Base-by-base conservation (phyloP, 2,329 filamentous ascomycete genomes). In the Fusarium austroafricanum region DNA sequence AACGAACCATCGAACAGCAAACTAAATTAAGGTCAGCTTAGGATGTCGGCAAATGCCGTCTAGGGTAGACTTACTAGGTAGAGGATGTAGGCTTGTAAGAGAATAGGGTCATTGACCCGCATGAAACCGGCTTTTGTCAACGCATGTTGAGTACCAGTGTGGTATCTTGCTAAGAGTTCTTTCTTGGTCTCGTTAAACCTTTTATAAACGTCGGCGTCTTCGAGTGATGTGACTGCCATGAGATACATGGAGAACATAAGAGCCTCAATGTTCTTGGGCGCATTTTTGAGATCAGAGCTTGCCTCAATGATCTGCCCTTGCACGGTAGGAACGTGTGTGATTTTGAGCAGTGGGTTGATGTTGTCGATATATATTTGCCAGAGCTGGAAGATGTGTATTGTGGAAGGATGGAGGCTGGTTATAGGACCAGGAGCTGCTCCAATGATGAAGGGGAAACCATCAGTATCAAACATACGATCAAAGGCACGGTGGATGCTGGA, bases 301-400 rank as follows among this genome's bases (percentile, higher is more conserved):
- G 88, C 88, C 58, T 89, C 86, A 50, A 92, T 85, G 38, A 92
- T 84, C 52, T 85, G 84, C n/a, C 79, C 80, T 73, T 92, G 89
- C 2, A 92, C 78, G 2, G 85, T 90, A 1, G 89, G 89, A 0
- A 87, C 85, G 72, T 92, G 90, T 0, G 87, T 89, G 56, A 92
- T 82, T 72, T 91, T 92, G 45, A 91, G 81, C 8, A 93, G 75
- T 0, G 90, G 89, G 68, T 92, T 89, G 68, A 92, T 86, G 70
- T 91, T 91, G 65, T 88, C 86, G 40, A 92, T 83, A 73, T 90
- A 92, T 17, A 87, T 83, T 76, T 92, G 89, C 90, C 90, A 92
- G 18, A 90, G 80, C 67, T 87, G 84, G 61, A 90, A 85, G 53
- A 89, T 88, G 59, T 89, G 86, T 20, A 89, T 84, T 23, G 84